phyloP scores from a whole-genome alignment of 352 stramenopile species.

The Pythium myriotylum region DNA sequence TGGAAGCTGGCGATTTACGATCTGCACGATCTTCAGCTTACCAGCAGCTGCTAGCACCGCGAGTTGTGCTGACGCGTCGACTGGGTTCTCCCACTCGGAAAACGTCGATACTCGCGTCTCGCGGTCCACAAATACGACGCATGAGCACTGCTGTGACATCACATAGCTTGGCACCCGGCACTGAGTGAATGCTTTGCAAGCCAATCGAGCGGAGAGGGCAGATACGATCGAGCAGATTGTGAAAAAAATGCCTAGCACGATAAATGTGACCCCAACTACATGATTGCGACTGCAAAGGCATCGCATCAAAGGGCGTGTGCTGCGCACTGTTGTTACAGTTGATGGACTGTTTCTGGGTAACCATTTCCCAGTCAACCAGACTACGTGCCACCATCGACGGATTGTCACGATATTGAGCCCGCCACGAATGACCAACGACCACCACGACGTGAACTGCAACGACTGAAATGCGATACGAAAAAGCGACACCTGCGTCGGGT shows the following conservation, averaged over 20 bases:
- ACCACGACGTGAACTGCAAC: slow-evolving; percentile 36
- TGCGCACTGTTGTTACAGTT: too few relatives aligned
- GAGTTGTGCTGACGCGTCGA: slow-evolving; percentile 17
- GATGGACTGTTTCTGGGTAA: too few relatives aligned
- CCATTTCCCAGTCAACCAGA: too few relatives aligned
- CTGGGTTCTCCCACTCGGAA: slow-evolving; percentile 21
- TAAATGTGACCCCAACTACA: too few relatives aligned
- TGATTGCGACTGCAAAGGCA: too few relatives aligned
- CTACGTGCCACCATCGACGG: too few relatives aligned
- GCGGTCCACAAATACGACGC: slow-evolving; percentile 33
- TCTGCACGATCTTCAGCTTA: slow-evolving; percentile 26
- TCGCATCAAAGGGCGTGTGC: too few relatives aligned
- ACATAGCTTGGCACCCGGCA: slow-evolving; percentile 19
- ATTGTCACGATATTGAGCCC: too few relatives aligned
- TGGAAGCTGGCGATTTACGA: slow-evolving; percentile 28
- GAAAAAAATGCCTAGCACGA: too few relatives aligned
- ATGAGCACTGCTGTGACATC: slow-evolving; percentile 26
- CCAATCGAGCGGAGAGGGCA: background rate
- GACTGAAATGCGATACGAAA: slow-evolving; percentile 55
- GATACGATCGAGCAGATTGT: too few relatives aligned
- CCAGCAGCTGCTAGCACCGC: slow-evolving; percentile 15
- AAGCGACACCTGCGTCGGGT: slow-evolving; percentile 37
- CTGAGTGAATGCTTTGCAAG: background rate
- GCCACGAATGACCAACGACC: too few relatives aligned
- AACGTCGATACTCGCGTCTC: slow-evolving; percentile 4